phyloP scores from a whole-genome alignment of 768 basidiomycete genomes.

The Suillus americanus region DNA sequence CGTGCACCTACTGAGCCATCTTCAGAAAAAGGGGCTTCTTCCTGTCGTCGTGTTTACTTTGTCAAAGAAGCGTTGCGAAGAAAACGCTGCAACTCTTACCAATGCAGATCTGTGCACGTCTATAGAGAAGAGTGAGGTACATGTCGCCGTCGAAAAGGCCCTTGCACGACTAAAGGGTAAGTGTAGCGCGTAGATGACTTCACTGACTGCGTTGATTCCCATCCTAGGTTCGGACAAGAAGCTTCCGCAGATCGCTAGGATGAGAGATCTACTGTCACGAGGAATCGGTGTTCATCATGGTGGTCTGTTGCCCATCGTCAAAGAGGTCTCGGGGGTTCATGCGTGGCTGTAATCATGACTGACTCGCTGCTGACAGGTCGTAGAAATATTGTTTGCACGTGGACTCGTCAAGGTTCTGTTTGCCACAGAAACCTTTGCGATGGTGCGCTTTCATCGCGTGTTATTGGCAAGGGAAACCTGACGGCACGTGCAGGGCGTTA shows the following conservation, averaged over 20 bases:
- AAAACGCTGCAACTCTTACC: slow-evolving; percentile 87
- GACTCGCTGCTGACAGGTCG: slow-evolving; percentile 54
- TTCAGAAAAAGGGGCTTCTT: slow-evolving; percentile 82
- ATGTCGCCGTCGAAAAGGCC: slow-evolving; percentile 91
- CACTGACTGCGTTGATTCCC: slow-evolving; percentile 8
- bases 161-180: slow-evolving; percentile 87
- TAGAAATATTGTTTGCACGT: slow-evolving; percentile 93
- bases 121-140: slow-evolving; percentile 95
- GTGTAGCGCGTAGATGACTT: slow-evolving; percentile 13
- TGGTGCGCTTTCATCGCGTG: slow-evolving; percentile 54
- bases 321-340: slow-evolving; percentile 62
- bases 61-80: slow-evolving; percentile 96
- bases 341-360: neutral
- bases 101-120: slow-evolving; percentile 87
- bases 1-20: slow-evolving; percentile 84
- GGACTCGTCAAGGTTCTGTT: slow-evolving; percentile 96
- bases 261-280: slow-evolving; percentile 84
- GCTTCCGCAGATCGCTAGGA: slow-evolving; percentile 88
- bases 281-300: slow-evolving; percentile 99
- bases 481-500: slow-evolving; percentile 73
- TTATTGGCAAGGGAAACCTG: slow-evolving; percentile 11
- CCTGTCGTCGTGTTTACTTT: slow-evolving; percentile 97
- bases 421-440: slow-evolving; percentile 98
- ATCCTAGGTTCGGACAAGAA: slow-evolving; percentile 81
- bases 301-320: slow-evolving; percentile 92